Evolutionary conservation across 148 eudicot species (phyloP), one percentile per base, ranked within the genome.

Genomic region (Gaultheria prostrata): DNA sequence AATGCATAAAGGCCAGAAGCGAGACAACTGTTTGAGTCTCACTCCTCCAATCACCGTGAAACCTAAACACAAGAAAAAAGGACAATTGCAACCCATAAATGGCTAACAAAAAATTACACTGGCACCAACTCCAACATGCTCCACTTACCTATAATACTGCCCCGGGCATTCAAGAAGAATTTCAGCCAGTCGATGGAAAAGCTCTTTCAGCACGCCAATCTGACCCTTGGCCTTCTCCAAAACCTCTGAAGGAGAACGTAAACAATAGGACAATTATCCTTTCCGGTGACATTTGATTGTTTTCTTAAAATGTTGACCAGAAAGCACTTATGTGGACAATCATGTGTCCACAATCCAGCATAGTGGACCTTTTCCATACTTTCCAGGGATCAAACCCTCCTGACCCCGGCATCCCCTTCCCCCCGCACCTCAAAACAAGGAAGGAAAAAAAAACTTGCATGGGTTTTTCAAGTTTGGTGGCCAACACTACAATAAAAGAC

Each of bases 41-140:
- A 78, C 84, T 94, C 89, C 87, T 93, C 99, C 99, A 97, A 81
- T 97, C 98, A 88, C 92, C 92, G 85, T 95, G 96, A 79, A 91
- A 97, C 92, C 99, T 97, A 80, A 69, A 73, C 33, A 86, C 32
- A 39, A 72, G 79, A 54, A 32, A 79, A 78, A 79, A 30, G 54
- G 18, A 26, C 13, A 51, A 69, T 32, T 26, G 33, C 21, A 43
- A 61, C 14, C 30, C 82, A 26, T 15, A 57, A 70, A 78, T 33
- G 79, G 28, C 35, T 39, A 76, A 76, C n/a, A 81, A n/a, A 24
- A n/a, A 76, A 76, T 46, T 17, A 71, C 8, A 35, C 15, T 6
- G 3, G 30, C 14, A 26, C 50, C 65, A 78, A 61, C 72, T 78
- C 72, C 14, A 39, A 75, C 28, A 1, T 21, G 26, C 67, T 72